Evolutionary conservation across 2,329 filamentous ascomycete genomes (phyloP).

Genomic region (Fusarium coicis): DNA sequence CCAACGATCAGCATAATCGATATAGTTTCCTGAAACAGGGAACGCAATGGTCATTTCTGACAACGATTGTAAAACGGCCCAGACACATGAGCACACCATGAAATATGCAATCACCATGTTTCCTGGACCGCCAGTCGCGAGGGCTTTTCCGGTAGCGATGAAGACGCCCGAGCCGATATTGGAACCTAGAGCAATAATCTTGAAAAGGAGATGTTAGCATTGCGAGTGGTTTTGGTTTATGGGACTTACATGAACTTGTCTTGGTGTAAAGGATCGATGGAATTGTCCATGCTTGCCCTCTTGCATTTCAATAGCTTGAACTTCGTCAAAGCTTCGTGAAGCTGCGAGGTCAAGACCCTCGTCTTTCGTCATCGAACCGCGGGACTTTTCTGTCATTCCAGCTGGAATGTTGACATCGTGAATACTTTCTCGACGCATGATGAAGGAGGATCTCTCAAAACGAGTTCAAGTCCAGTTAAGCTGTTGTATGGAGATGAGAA

Average conservation of each 20-base stretch:
- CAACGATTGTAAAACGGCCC: constrained; percentile 31
- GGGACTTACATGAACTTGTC: constrained; percentile 32
- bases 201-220: rapidly evolving
- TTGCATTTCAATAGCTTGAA: constrained; percentile 8
- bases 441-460: not conserved
- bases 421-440: constrained; percentile 16
- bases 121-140: constrained; percentile 33
- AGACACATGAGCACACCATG: constrained; percentile 31
- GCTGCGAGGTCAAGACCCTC: not conserved
- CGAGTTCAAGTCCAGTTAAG: not conserved
- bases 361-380: constrained; percentile 21
- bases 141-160: constrained; percentile 30
- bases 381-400: constrained; percentile 13
- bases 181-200: constrained; percentile 36
- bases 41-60: constrained; percentile 37
- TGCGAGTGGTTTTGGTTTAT: not conserved
- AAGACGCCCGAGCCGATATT: constrained; percentile 36
- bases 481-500: not conserved
- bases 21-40: constrained; percentile 32
- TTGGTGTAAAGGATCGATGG: constrained; percentile 35
- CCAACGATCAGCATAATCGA: constrained; percentile 35
- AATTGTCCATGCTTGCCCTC: constrained; percentile 29
- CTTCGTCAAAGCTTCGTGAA: constrained; percentile 14
- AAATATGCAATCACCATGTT: constrained; percentile 35
- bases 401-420: constrained; percentile 7